phyloP scores from a whole-genome alignment of 1,284 basidiomycete genomes.

The Moniliella sp. region DNA sequence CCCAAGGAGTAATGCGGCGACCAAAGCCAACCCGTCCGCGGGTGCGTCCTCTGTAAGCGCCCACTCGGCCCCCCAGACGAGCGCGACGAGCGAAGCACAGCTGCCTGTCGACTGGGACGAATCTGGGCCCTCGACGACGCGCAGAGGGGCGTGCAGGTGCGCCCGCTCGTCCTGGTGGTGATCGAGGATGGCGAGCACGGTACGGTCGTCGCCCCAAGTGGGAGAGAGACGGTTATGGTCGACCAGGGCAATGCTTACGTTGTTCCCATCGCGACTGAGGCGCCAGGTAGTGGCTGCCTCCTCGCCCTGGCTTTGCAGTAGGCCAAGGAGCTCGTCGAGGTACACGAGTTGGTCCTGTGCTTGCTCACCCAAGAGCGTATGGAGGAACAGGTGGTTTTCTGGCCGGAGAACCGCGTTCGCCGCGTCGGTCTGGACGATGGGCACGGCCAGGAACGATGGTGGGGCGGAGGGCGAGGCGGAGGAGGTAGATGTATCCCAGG shows the following conservation, averaged over 20 bases:
- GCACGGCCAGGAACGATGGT: constrained; percentile 37
- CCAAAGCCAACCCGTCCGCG: too few relatives aligned
- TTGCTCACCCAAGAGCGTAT: constrained; percentile 11
- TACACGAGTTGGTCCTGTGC: constrained; percentile 34
- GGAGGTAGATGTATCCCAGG: too few relatives aligned
- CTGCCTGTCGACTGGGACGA: neutral
- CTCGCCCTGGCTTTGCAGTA: neutral
- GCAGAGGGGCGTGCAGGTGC: neutral
- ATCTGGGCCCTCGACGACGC: neutral
- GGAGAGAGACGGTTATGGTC: constrained; percentile 43
- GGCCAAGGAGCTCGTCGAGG: constrained; percentile 3
- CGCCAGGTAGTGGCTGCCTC: constrained; percentile 1
- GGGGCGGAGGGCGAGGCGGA: constrained; percentile 3
- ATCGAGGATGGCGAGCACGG: constrained; percentile 63
- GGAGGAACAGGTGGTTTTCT: constrained; percentile 52
- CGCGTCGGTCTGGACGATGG: constrained; percentile 52
- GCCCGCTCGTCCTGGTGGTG: constrained; percentile 68
- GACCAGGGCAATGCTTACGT: constrained; percentile 54
- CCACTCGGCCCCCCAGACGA: neutral
- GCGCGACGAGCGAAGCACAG: neutral
- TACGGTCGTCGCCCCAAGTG: constrained; percentile 10
- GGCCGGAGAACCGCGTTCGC: constrained; percentile 55
- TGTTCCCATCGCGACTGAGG: constrained; percentile 37
- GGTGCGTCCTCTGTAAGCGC: neutral
- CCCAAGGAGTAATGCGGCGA: too few relatives aligned